These are phyloP conservation scores for Pichia sp. DNA, from an alignment of 1,139 yeast species.

Conservation along the genomic window DNA sequence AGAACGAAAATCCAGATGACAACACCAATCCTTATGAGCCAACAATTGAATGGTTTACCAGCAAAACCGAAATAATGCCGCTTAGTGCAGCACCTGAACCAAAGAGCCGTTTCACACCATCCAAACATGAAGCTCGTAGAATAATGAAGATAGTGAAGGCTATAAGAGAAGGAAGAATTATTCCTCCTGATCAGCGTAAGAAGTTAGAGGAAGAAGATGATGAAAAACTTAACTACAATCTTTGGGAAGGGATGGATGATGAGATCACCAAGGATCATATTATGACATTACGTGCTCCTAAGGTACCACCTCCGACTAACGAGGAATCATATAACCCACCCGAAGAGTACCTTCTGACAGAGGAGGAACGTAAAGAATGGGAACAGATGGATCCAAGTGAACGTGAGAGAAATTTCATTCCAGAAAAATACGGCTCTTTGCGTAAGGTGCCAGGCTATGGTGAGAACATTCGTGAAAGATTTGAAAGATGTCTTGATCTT, in stretches of 20 bases:
- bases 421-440: constrained; percentile 75
- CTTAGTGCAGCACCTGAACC: constrained; percentile 94
- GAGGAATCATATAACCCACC: constrained; percentile 98
- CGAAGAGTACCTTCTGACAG: constrained; percentile 79
- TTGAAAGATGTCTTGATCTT: constrained; percentile 89
- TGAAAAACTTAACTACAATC: constrained; percentile 54
- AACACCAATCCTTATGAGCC: constrained; percentile 86
- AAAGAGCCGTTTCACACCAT: constrained; percentile 92
- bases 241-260: constrained; percentile 75
- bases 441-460: constrained; percentile 93
- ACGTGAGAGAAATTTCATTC: constrained; percentile 73
- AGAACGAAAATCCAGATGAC: constrained; percentile 80
- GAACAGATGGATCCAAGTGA: constrained; percentile 68
- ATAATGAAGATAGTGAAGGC: constrained; percentile 96
- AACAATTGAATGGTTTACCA: constrained; percentile 91
- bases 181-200: constrained; percentile 58
- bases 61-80: constrained; percentile 85
- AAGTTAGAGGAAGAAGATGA: constrained; percentile 47
- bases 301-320: constrained; percentile 90
- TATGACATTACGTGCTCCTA: constrained; percentile 93
- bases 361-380: constrained; percentile 76
- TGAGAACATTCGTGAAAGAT: constrained; percentile 80
- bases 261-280: constrained; percentile 62
- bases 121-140: constrained; percentile 93
- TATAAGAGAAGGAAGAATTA: constrained; percentile 90